Percentiles rank a stretch among this genome's conserved stretches.
These are phyloP conservation scores for Mortierella alpina DNA, from an alignment of 192 early-diverging fungal species.

Conservation along the genomic window DNA sequence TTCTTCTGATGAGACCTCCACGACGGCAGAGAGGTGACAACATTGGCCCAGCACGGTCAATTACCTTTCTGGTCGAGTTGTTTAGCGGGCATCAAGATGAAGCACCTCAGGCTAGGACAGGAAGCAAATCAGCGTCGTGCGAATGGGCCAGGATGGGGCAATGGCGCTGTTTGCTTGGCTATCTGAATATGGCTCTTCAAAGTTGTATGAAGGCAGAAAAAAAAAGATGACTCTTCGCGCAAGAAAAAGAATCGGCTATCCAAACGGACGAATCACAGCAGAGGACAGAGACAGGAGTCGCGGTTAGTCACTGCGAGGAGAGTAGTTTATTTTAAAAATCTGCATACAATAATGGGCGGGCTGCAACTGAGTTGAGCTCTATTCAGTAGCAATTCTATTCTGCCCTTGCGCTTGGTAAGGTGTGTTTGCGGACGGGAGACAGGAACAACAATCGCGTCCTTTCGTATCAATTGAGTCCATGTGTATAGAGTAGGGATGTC, in stretches of 20 bases:
- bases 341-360: neutral
- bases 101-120: neutral
- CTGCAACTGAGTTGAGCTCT: too few relatives aligned
- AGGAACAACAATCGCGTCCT: neutral
- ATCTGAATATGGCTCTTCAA: slow-evolving; percentile 14
- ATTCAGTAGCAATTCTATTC: too few relatives aligned
- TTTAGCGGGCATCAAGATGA: too few relatives aligned
- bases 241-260: neutral
- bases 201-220: slow-evolving; percentile 37
- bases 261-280: slow-evolving; percentile 38
- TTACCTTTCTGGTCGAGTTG: too few relatives aligned
- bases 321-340: neutral
- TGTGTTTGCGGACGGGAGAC: too few relatives aligned
- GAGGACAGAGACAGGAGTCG: slow-evolving; percentile 27
- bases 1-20: too few relatives aligned
- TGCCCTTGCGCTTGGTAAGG: too few relatives aligned
- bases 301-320: neutral
- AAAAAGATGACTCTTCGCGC: slow-evolving; percentile 22
- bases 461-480: neutral
- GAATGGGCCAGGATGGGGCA: slow-evolving; percentile 30
- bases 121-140: slow-evolving; percentile 13
- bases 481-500: neutral
- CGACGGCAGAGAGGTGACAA: too few relatives aligned
- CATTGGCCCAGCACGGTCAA: too few relatives aligned
- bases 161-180: slow-evolving; percentile 41